Evolutionary conservation across 495 filamentous ascomycete species (phyloP).

Genomic region (Margaritispora aquatica): DNA sequence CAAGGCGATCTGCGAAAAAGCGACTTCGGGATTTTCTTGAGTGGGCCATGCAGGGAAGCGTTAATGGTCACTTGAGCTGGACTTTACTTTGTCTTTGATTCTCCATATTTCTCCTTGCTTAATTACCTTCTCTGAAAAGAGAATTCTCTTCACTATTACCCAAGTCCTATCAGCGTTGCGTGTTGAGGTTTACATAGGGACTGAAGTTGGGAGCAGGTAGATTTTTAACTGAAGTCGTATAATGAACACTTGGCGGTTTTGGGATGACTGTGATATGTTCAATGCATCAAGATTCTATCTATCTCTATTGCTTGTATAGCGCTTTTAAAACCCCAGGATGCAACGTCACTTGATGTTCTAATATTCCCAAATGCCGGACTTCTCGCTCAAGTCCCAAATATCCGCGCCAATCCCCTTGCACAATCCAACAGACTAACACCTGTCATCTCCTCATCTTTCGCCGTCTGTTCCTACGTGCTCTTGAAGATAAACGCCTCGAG

Average conservation of each 20-base stretch:
- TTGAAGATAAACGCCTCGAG: slow-evolving; percentile 58
- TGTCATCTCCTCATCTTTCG: slow-evolving; percentile 5
- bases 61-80: slow-evolving; percentile 20
- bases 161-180: slow-evolving; percentile 9
- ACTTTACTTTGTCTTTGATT: slow-evolving; percentile 25
- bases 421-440: slow-evolving; percentile 8
- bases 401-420: no score
- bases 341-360: neutral
- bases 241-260: neutral
- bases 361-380: no score
- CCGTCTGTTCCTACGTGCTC: slow-evolving; percentile 6
- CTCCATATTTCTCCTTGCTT: slow-evolving; percentile 24
- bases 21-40: slow-evolving; percentile 25
- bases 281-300: neutral
- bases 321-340: neutral
- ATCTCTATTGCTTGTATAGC: neutral
- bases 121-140: slow-evolving; percentile 28
- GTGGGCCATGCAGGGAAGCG: slow-evolving; percentile 15
- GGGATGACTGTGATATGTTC: neutral
- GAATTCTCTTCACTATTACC: slow-evolving; percentile 25
- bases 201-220: slow-evolving; percentile 8
- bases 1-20: slow-evolving; percentile 25
- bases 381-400: no score
- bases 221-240: neutral
- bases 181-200: neutral